These are phyloP conservation scores for Phytopythium ostracodes DNA, from an alignment of 352 stramenopile genomes.

Conservation along the genomic window DNA sequence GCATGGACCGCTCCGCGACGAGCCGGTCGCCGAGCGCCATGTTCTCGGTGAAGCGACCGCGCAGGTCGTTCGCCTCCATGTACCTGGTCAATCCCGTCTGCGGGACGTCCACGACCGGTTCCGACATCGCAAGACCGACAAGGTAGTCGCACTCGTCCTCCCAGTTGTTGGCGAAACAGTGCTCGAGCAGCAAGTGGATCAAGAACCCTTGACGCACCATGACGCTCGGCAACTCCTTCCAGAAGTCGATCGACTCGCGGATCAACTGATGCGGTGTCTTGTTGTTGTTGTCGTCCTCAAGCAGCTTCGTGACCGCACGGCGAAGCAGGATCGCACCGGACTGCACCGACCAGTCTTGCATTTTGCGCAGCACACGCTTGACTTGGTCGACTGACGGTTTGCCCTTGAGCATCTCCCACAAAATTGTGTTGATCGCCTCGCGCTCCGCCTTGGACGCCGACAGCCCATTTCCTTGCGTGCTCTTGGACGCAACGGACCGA, in stretches of 20 bases:
- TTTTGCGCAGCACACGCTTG: constrained; percentile 32
- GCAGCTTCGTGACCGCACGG: constrained; percentile 22
- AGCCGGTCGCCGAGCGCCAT: constrained; percentile 27
- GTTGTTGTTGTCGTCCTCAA: constrained; percentile 25
- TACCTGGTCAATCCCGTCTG: constrained; percentile 26
- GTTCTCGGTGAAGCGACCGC: constrained; percentile 26
- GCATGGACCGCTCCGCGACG: constrained; percentile 14
- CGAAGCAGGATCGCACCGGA: constrained; percentile 30
- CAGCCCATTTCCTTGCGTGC: constrained; percentile 2
- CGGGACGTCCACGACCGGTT: constrained; percentile 19
- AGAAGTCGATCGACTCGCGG: constrained; percentile 31
- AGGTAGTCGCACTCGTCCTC: constrained; percentile 27
- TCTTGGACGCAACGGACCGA: constrained; percentile 8
- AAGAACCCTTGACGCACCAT: constrained; percentile 38
- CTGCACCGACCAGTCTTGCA: constrained; percentile 28
- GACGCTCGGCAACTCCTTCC: constrained; percentile 26
- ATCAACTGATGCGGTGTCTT: constrained; percentile 20
- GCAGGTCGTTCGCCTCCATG: constrained; percentile 31
- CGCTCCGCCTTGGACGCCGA: constrained; percentile 21
- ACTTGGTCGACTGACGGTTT: constrained; percentile 24
- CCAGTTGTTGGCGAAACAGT: constrained; percentile 27
- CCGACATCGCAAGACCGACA: constrained; percentile 24
- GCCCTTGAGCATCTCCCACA: constrained; percentile 53
- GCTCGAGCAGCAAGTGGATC: constrained; percentile 37
- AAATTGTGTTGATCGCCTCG: constrained; percentile 38